Evolutionary conservation across 2,329 filamentous ascomycete genomes (phyloP).

Genomic region (Capronia americana): DNA sequence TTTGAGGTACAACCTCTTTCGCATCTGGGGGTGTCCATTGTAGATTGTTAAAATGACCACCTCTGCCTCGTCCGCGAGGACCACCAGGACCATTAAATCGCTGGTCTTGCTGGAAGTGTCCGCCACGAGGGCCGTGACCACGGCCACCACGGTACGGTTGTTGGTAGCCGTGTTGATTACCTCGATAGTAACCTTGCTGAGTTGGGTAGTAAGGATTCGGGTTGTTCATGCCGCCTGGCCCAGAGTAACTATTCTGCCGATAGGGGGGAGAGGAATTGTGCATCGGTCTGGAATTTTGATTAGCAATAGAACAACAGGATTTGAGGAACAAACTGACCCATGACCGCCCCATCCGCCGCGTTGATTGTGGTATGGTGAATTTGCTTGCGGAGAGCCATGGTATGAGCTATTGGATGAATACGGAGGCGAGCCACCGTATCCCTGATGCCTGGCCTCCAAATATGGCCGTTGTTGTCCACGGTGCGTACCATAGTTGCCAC

Average conservation of each 20-base stretch:
- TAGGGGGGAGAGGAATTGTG: conserved; percentile 69
- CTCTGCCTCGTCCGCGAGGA: conserved; percentile 56
- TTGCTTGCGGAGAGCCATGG: conserved; percentile 66
- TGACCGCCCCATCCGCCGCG: conserved; percentile 61
- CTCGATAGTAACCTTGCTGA: conserved; percentile 56
- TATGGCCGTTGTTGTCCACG: conserved; percentile 49
- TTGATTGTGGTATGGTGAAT: conserved; percentile 64
- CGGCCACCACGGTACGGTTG: conserved; percentile 61
- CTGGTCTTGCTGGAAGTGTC: conserved; percentile 53
- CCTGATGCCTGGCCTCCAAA: conserved; percentile 52
- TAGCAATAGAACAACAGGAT: conserved; percentile 39
- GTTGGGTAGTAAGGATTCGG: conserved; percentile 63
- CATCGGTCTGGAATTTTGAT: conserved; percentile 46
- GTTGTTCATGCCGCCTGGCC: conserved; percentile 55
- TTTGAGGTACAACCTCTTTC: conserved; percentile 49
- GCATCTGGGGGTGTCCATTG: conserved; percentile 72
- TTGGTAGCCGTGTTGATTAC: conserved; percentile 61
- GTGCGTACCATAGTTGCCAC: conserved; percentile 45
- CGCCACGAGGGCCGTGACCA: conserved; percentile 62
- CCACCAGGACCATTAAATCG: conserved; percentile 35
- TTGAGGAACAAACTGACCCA: conserved; percentile 52
- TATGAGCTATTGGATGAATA: conserved; percentile 59
- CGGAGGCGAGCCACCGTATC: conserved; percentile 65
- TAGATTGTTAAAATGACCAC: conserved; percentile 67
- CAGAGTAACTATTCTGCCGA: conserved; percentile 61